Conservation (phyloP, 345 rosid species). For the Viola odorata region DNA sequence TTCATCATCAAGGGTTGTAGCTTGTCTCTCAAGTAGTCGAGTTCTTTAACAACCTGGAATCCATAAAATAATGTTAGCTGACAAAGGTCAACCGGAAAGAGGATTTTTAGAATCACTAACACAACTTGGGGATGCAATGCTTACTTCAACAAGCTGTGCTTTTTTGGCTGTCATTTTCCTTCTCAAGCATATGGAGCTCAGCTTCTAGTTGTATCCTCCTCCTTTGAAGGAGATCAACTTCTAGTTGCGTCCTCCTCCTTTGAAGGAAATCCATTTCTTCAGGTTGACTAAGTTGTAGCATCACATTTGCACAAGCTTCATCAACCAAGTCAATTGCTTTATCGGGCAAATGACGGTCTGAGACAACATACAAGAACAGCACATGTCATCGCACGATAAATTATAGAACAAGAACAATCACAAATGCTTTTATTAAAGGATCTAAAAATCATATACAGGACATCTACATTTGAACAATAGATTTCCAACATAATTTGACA, state of each 20-base stretch:
- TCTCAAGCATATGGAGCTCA: slow-evolving; percentile 86
- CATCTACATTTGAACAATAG: too few relatives aligned
- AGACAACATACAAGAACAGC: not conserved
- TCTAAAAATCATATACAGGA: too few relatives aligned
- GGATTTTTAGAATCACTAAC: too few relatives aligned
- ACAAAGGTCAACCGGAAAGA: not conserved
- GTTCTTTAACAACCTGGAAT: slow-evolving; percentile 75
- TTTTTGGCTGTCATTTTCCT: slow-evolving; percentile 93
- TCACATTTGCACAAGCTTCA: slow-evolving; percentile 91
- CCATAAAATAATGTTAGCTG: not conserved
- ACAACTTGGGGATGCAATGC: slow-evolving; percentile 8
- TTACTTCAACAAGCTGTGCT: slow-evolving; percentile 75
- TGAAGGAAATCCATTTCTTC: slow-evolving; percentile 92
- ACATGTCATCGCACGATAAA: too few relatives aligned
- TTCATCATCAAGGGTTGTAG: slow-evolving; percentile 87
- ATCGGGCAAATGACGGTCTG: slow-evolving; percentile 87
- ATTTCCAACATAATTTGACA: too few relatives aligned
- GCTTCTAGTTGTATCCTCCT: slow-evolving; percentile 80
- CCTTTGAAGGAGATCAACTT: slow-evolving; percentile 84
- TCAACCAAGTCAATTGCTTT: slow-evolving; percentile 93
- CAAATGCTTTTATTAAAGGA: too few relatives aligned
- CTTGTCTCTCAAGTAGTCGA: slow-evolving; percentile 84
- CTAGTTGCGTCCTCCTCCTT: slow-evolving; percentile 70
- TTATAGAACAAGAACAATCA: too few relatives aligned
- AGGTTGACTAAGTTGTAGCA: slow-evolving; percentile 95